Percentiles rank a stretch among this genome's conserved stretches.
Evolutionary conservation across 306 rosid genomes (phyloP).

Genomic region (Pueraria montana): DNA sequence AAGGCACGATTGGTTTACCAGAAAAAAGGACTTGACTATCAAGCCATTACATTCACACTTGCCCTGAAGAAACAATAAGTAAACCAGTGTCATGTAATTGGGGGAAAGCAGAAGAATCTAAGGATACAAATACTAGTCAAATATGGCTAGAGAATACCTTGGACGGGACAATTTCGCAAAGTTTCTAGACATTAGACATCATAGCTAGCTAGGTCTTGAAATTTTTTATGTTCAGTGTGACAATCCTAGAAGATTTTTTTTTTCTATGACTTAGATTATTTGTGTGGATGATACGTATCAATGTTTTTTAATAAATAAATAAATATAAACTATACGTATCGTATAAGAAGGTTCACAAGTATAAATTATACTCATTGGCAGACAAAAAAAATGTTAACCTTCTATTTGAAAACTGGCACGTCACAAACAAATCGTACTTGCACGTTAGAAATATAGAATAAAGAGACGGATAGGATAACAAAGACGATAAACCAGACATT

Average conservation of each 20-base stretch:
- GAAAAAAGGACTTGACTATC: background rate
- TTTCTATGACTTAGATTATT: background rate
- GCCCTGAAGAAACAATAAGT: background rate
- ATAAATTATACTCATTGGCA: background rate
- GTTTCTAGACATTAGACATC: background rate
- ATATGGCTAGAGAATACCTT: conserved; percentile 9
- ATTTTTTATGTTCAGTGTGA: background rate
- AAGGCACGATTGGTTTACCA: conserved; percentile 1
- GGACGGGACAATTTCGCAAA: background rate
- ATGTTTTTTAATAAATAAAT: background rate
- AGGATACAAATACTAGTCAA: background rate
- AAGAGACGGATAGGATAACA: background rate
- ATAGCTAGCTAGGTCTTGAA: background rate
- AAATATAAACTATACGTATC: background rate
- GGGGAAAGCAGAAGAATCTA: conserved; percentile 2
- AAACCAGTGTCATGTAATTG: background rate
- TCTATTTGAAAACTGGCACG: background rate
- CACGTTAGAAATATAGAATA: background rate
- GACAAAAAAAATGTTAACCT: background rate
- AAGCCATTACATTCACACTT: background rate
- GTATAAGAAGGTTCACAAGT: background rate
- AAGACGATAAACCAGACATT: background rate
- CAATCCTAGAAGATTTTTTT: background rate
- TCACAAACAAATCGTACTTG: background rate
- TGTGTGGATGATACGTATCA: background rate